Conservation (phyloP, 768 basidiomycete species). For the Psilocybe cyanescens region DNA sequence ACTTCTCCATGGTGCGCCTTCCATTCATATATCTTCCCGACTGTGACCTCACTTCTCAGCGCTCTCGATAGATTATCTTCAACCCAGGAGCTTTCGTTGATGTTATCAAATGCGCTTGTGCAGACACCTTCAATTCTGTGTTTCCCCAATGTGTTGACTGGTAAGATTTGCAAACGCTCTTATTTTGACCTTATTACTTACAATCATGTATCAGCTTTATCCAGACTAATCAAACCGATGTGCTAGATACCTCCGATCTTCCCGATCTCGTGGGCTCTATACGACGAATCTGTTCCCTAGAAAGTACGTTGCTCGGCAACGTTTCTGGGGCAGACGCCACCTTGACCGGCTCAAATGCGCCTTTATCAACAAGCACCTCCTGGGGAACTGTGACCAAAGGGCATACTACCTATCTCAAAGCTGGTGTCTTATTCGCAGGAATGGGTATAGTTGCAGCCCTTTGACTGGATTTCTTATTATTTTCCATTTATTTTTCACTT, state of each 20-base stretch:
- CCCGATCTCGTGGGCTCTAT: conserved; percentile 54
- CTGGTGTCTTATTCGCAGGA: neutral
- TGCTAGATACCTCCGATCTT: conserved; percentile 49
- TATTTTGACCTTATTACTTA: neutral
- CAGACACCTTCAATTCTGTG: conserved; percentile 44
- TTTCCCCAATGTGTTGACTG: conserved; percentile 75
- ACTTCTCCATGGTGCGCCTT: conserved; percentile 51
- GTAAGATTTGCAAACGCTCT: conserved; percentile 33
- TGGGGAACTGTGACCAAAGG: neutral
- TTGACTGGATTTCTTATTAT: conserved; percentile 9
- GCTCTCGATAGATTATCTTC: conserved; percentile 51
- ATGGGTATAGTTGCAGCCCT: conserved; percentile 12
- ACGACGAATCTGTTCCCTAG: conserved; percentile 53
- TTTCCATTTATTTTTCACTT: neutral
- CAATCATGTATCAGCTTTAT: conserved; percentile 44
- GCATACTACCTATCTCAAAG: neutral
- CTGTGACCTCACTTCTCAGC: neutral
- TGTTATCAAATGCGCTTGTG: conserved; percentile 67
- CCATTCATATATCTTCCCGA: neutral
- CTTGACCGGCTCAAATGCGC: conserved; percentile 7
- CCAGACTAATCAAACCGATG: conserved; percentile 57
- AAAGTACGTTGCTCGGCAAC: conserved; percentile 56
- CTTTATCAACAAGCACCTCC: conserved; percentile 15
- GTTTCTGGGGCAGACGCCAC: conserved; percentile 36
- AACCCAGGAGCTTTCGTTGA: conserved; percentile 67